A percentile compares a stretch with the other conserved stretches of the same genome.
These are phyloP conservation scores for Paratinospora sagittata DNA, from an alignment of 164 flowering plant genomes.

Conservation along the genomic window DNA sequence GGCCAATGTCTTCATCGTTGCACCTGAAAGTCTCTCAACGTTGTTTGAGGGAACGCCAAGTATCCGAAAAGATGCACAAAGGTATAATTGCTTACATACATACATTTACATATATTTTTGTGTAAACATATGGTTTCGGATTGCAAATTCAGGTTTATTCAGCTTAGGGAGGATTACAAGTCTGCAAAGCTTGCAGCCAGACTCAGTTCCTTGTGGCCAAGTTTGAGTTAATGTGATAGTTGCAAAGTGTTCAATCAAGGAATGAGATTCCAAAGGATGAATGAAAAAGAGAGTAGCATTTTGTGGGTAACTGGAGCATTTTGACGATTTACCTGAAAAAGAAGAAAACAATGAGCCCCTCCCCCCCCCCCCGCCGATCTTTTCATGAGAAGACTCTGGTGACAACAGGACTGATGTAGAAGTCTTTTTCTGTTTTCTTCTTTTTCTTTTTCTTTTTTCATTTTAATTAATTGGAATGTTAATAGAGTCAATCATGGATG, in stretches of 20 bases:
- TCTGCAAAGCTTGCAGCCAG: slow-evolving; percentile 76
- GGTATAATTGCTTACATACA: slow-evolving; percentile 30
- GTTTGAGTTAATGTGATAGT: slow-evolving; percentile 25
- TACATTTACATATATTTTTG: not conserved
- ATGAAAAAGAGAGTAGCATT: not conserved
- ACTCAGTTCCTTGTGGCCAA: slow-evolving; percentile 68
- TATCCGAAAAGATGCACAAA: slow-evolving; percentile 88
- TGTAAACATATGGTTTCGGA: slow-evolving; percentile 1
- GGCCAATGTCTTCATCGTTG: slow-evolving; percentile 98
- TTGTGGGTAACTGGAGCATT: not conserved
- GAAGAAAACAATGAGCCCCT: not conserved
- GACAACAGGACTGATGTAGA: not conserved
- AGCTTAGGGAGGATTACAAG: slow-evolving; percentile 83
- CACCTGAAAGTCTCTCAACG: slow-evolving; percentile 89
- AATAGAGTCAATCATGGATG: not conserved
- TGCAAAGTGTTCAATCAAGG: not conserved
- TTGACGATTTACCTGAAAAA: not conserved
- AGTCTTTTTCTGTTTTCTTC: too few relatives aligned
- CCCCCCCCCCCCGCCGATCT: too few relatives aligned
- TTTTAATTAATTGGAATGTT: not conserved
- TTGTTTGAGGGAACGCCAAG: slow-evolving; percentile 93
- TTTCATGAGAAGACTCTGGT: not conserved
- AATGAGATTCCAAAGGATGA: not conserved
- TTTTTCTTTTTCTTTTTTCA: not conserved
- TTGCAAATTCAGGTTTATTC: slow-evolving; percentile 59